Conservation (phyloP, 805 yeast species). For the Metschnikowia amazonensis region DNA sequence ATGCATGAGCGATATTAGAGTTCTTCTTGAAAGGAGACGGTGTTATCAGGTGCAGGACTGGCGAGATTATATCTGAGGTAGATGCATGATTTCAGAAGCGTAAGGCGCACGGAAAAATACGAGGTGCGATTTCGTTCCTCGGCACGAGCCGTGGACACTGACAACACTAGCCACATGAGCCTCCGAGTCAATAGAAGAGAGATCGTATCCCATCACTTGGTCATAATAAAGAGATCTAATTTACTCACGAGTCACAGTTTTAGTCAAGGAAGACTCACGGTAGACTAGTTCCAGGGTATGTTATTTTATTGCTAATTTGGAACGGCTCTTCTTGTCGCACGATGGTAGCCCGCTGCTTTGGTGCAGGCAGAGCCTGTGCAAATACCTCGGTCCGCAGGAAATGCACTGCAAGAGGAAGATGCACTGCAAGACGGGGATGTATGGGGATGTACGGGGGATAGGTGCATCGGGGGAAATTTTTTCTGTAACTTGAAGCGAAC, state of each 20-base stretch:
- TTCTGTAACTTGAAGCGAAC: too few species aligned
- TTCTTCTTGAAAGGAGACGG: background rate
- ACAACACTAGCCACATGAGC: background rate
- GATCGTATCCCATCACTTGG: too few species aligned
- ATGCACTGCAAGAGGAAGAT: background rate
- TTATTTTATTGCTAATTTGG: too few species aligned
- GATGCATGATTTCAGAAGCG: background rate
- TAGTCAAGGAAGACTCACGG: too few species aligned
- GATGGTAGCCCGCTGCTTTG: background rate
- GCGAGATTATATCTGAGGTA: background rate
- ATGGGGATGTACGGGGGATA: too few species aligned
- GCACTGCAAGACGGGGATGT: background rate
- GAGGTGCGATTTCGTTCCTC: background rate
- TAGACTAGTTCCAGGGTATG: too few species aligned
- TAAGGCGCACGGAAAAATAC: background rate
- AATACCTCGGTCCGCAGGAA: slow-evolving; percentile 4
- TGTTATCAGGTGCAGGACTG: background rate
- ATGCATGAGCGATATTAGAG: background rate
- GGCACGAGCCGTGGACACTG: background rate
- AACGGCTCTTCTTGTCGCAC: background rate
- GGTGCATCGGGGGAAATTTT: too few species aligned
- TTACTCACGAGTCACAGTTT: too few species aligned
- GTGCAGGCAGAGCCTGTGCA: background rate
- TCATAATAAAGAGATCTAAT: too few species aligned
- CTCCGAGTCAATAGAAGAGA: too few species aligned